phyloP scores from a whole-genome alignment of 257 asterid species.

The Buddleja alternifolia region DNA sequence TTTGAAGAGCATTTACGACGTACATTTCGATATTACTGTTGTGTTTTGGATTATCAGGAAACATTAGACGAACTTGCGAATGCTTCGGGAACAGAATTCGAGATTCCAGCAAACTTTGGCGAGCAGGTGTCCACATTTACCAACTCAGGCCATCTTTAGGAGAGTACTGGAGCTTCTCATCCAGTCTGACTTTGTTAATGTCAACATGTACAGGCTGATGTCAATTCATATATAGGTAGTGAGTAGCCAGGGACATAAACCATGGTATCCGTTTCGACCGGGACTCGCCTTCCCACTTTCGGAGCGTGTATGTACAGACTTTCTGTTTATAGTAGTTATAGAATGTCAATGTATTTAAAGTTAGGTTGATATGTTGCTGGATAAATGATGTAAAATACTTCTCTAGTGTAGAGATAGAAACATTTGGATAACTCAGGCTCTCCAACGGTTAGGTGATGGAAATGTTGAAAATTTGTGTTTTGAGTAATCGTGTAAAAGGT shows the following conservation, averaged over 20 bases:
- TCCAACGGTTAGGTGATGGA: background rate
- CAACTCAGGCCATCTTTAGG: background rate
- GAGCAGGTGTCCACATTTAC: slow-evolving; percentile 38
- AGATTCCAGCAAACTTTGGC: slow-evolving; percentile 41
- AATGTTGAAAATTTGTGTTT: too few relatives aligned
- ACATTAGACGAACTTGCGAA: slow-evolving; percentile 38
- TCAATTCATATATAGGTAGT: slow-evolving; percentile 29
- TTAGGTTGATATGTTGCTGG: background rate
- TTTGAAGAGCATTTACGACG: background rate
- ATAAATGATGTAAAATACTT: background rate
- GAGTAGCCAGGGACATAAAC: slow-evolving; percentile 36
- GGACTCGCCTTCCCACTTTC: too few relatives aligned
- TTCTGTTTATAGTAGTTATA: slow-evolving; percentile 26
- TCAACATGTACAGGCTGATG: slow-evolving; percentile 28
- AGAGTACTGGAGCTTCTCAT: background rate
- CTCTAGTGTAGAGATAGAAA: too few relatives aligned
- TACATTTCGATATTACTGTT: background rate
- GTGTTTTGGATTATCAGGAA: slow-evolving; percentile 34
- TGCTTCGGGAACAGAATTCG: slow-evolving; percentile 37
- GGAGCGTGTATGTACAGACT: slow-evolving; percentile 22
- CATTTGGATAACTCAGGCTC: too few relatives aligned
- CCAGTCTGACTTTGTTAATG: background rate
- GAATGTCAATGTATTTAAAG: background rate
- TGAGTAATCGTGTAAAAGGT: too few relatives aligned
- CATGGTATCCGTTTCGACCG: slow-evolving; percentile 9